Base-by-base conservation (phyloP, 2,329 filamentous ascomycete species). In the Chaetoscypha palmicola region DNA sequence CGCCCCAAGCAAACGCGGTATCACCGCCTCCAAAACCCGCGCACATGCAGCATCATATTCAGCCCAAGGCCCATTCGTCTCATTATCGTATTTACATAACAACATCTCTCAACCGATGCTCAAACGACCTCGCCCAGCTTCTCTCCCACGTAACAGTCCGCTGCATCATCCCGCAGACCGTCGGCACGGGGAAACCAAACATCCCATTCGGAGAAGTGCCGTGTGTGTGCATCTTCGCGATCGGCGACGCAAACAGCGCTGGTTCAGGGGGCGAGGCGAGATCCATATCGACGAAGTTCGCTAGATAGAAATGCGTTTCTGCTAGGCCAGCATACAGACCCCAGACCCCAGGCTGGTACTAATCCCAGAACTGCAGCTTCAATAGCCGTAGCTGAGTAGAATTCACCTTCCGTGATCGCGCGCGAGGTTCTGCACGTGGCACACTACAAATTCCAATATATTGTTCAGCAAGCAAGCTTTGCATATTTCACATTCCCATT, bases 71-170 rank as follows among this genome's bases (percentile, higher is more conserved):
- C 45, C 43, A 16, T 51, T 48, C 32, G 22, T 28, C 23, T 48
- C 14, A 5, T 10, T n/a, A 11, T 49, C 40, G 21, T 41, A 12
- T 31, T 43, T 14, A 5, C 42, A 24, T 3, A n/a, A n/a, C n/a
- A n/a, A 34, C 12, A 21, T 32, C 11, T n/a, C 23, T n/a, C 2
- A 52, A 32, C 14, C 45, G 19, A 20, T 60, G 56, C 0, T 45
- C 32, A 38, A 63, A 67, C 46, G 62, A 66, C 0, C 32, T 42
- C 47, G 65, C 56, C 66, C 65, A 69, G n/a, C 53, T 63, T 12
- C 58, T 45, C 4, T 47, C 48, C 65, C 64, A 68, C 21, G 20
- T 28, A 10, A 42, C 34, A 14, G 43, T 43, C 31, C 59, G 56
- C 4, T 44, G 32, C 1, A 58, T 42, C 23, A 46, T 52, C 11